Conservation (phyloP, 192 early-diverging fungal species). For the Phlyctochytrium bullatum region DNA sequence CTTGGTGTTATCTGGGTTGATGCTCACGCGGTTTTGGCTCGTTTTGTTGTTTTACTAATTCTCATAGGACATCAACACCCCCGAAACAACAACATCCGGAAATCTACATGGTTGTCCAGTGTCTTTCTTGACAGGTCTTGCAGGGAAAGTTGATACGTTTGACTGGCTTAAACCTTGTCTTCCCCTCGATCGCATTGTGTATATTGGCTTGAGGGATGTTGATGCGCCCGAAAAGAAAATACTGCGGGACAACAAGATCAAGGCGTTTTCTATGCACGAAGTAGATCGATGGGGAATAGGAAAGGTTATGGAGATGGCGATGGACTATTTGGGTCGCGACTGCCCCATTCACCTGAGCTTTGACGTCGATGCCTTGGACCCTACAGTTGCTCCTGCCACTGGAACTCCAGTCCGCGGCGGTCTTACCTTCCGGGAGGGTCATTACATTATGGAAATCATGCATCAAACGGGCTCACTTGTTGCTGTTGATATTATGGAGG, state of each 20-base stretch:
- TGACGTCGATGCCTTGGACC: constrained; percentile 95
- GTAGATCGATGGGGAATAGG: constrained; percentile 94
- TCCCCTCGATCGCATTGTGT: constrained; percentile 74
- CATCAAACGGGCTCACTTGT: constrained; percentile 86
- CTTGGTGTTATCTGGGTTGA: constrained; percentile 93
- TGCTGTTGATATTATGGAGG: constrained; percentile 91
- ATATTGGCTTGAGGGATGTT: constrained; percentile 95
- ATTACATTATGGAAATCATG: constrained; percentile 87
- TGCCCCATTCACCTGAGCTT: constrained; percentile 53
- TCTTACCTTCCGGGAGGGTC: constrained; percentile 92
- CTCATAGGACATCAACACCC: constrained; percentile 98
- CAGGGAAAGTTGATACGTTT: constrained; percentile 62
- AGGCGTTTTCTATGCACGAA: constrained; percentile 95
- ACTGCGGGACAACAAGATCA: constrained; percentile 77
- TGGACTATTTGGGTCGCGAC: constrained; percentile 77
- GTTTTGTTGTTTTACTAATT: constrained; percentile 53
- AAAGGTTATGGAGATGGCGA: constrained; percentile 85
- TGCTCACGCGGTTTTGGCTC: constrained; percentile 88
- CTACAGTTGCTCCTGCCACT: constrained; percentile 88
- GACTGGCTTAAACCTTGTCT: constrained; percentile 80
- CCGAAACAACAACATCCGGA: constrained; percentile 78
- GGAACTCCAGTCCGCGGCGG: constrained; percentile 96
- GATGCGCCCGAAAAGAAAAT: constrained; percentile 86
- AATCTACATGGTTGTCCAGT: constrained; percentile 97
- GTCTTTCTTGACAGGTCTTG: constrained; percentile 82